Base-by-base conservation (phyloP, 345 rosid species). In the Citrus medica region DNA sequence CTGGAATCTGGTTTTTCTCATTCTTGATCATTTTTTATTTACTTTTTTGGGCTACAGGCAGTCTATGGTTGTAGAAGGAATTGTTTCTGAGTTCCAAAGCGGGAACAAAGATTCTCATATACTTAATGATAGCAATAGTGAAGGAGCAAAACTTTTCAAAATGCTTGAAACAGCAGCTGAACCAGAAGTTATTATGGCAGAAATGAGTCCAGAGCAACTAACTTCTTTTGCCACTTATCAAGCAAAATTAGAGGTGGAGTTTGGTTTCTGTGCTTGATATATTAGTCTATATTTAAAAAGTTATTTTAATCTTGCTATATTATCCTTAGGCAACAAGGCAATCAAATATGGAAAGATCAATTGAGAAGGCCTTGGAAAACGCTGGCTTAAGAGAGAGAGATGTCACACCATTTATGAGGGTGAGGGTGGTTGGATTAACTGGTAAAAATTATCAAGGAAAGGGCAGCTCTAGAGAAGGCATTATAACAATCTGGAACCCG, bases 111-210 rank as follows among this genome's bases (percentile, higher is more conserved):
- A 83, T 73, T 76, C 82, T 70, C 79, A 82, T 72, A 79, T 79
- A 73, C 83, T 84, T 75, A 85, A 85, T 78, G 98, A 88, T 58
- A 84, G 84, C 78, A 93, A 94, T 74, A 87, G 90, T 77, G 98
- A 91, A 81, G 99, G 97, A 73, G 99, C 98, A 22, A 88, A 88
- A 85, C 79, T 94, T 80, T 83, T 76, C 42, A 91, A 88, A 73
- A 76, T 94, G 59, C 92, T 96, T 53, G 97, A 96, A 88, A 81
- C 88, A 64, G 87, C 97, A 60, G 92, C 95, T 67, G 99, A 96
- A 84, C 97, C 98, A 73, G 99, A 96, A 87, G 82, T 94, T 75
- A 58, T 96, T 71, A 88, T 96, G 99, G 98, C 97, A 61, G 97
- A 89, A 82, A 96, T 96, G 99, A 94, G 90, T 79, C 76, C 86